Conservation (phyloP, 176 grass and related monocot species). For the Alloteropsis semialata region DNA sequence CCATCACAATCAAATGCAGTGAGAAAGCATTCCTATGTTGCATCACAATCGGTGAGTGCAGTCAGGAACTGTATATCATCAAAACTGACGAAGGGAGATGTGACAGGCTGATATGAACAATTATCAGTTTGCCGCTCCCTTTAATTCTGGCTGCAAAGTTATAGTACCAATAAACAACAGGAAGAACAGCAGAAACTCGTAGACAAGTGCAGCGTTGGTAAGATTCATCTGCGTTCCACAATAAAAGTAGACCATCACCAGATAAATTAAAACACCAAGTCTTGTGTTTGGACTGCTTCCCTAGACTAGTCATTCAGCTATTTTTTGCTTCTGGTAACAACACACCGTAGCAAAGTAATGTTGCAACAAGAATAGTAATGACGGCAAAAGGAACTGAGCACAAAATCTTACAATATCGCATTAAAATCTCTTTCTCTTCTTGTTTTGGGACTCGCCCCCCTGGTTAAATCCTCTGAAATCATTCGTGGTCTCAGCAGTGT, state of each 20-base stretch:
- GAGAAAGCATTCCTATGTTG: neutral
- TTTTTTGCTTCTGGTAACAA: conserved; percentile 15
- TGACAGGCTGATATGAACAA: neutral
- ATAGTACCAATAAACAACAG: neutral
- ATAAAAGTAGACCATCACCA: conserved; percentile 24
- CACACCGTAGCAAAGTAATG: neutral
- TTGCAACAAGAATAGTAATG: neutral
- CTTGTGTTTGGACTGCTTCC: neutral
- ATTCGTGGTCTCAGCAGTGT: conserved; percentile 70
- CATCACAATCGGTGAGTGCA: neutral
- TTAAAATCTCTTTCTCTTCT: conserved; percentile 62
- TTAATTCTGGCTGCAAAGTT: neutral
- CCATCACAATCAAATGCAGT: neutral
- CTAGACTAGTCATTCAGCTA: neutral
- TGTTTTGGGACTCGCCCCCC: conserved; percentile 34
- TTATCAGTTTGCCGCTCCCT: neutral
- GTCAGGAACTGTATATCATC: neutral
- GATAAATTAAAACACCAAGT: conserved; percentile 27
- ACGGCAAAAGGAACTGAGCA: neutral
- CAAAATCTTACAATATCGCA: neutral
- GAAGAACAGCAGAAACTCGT: neutral
- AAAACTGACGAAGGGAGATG: neutral
- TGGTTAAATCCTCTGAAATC: conserved; percentile 75
- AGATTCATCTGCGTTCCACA: neutral
- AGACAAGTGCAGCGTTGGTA: neutral